Base-by-base conservation (phyloP, 257 asterid species). In the Nicotiana otophora region DNA sequence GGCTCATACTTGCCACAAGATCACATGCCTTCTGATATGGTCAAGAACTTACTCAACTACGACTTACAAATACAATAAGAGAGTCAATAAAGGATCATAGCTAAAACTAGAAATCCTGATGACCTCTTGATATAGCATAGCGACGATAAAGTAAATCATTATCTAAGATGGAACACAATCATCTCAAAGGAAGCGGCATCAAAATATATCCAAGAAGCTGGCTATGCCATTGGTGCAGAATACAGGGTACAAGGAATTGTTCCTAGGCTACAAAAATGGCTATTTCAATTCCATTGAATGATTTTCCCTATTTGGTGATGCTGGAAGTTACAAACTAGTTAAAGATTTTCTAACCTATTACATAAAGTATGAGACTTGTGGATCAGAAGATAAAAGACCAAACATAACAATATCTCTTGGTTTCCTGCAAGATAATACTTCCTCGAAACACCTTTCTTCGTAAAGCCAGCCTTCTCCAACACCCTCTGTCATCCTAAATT, bases 381-480 rank as follows among this genome's bases (percentile, higher is more conserved):
- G 42, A 36, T 36, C 34, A 36, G 42, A 5, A 1, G 7, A 5
- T 5, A 20, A 81, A 89, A 82, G 88, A 92, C 89, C 34, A 31
- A 31, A 31, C 34, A 31, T 31, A 31, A 31, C 34, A 31, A 3
- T 3, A 31, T 31, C 5, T 31, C 34, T 31, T 3, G 5, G 5
- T 31, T 31, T 31, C 34, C 34, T 31, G 34, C 0, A 31, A 31
- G 34, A 31, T 31, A 31, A 31, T 31, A 31, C 34, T 89, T 93
- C 89, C 97, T 92, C 80, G 92, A 70, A 51, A 94, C 84, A 66
- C 97, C 97, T 84, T 93, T 97, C 57, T 85, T 90, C 14, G 5
- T 53, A 39, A 94, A 94, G 64, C 97, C 97, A 5, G 88, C 97
- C 90, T 93, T 94, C 84, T 91, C 93, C 92, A 93, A 3, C 81